Evolutionary conservation across 2,329 filamentous ascomycete species (phyloP).

Genomic region (Aureobasidium pullulans): DNA sequence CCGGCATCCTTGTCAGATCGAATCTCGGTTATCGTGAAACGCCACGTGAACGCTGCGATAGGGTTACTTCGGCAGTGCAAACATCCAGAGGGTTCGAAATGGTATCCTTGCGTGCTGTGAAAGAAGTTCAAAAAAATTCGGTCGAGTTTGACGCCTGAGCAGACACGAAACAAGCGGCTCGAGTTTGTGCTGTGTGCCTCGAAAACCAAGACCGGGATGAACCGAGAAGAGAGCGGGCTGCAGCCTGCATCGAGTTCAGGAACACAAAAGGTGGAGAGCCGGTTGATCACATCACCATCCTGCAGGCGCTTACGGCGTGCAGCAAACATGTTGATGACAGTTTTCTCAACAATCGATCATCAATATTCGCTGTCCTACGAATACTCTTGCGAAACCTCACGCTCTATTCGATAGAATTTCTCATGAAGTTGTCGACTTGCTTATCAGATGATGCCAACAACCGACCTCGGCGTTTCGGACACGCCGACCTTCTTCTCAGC

Average conservation of each 20-base stretch:
- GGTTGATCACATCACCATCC: neutral
- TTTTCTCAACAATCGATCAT: neutral
- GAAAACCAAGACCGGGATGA: neutral
- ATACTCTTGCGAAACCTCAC: no score
- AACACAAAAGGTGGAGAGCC: slow-evolving; percentile 6
- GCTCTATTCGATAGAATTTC: no score
- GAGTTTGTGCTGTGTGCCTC: neutral
- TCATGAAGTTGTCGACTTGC: no score
- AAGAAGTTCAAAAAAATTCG: neutral
- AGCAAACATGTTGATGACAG: neutral
- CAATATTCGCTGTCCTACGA: no score
- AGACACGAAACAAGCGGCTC: slow-evolving; percentile 2
- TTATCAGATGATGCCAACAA: neutral
- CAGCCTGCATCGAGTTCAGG: neutral
- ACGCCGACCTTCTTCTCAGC: neutral
- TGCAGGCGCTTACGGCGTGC: neutral
- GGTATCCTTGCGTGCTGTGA: neutral
- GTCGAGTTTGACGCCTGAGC: neutral
- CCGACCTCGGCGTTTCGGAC: neutral
- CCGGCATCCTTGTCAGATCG: slow-evolving; percentile 2
- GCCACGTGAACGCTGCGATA: neutral
- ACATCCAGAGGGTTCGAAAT: neutral
- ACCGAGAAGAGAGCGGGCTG: neutral
- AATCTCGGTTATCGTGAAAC: neutral
- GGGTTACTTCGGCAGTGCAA: neutral